phyloP scores from a whole-genome alignment of 2,329 filamentous ascomycete species.

The Hypoxylon sp. region DNA sequence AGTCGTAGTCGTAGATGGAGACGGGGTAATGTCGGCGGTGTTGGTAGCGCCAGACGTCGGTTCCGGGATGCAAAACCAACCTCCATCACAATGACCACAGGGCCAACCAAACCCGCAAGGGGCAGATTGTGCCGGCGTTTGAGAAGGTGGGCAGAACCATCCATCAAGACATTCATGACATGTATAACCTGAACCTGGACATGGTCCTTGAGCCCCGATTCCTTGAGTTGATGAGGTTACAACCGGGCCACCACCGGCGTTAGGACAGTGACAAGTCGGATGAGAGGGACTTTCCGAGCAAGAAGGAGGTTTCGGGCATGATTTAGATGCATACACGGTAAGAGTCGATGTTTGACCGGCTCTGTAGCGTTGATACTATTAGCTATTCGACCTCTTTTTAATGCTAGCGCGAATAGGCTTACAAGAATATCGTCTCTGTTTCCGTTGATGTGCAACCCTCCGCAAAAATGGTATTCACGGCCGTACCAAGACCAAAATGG shows the following conservation, averaged over 20 bases:
- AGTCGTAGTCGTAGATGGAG: constrained; percentile 3
- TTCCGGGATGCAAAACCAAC: constrained; percentile 50
- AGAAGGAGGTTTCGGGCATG: constrained; percentile 24
- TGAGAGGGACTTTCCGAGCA: constrained; percentile 34
- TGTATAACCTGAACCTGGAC: constrained; percentile 49
- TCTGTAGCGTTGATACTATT: constrained; percentile 5
- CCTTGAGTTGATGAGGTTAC: constrained; percentile 22
- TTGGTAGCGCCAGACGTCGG: constrained; percentile 31
- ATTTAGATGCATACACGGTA: constrained; percentile 19
- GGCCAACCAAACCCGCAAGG: constrained; percentile 51
- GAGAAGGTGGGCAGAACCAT: constrained; percentile 50
- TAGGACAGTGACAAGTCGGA: constrained; percentile 36
- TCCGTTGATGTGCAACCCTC: constrained; percentile 10
- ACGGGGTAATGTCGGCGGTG: constrained; percentile 17
- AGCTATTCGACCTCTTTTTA: too few relatives aligned
- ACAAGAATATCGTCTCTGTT: constrained; percentile 26
- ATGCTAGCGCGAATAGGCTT: too few relatives aligned
- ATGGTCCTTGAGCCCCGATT: constrained; percentile 43
- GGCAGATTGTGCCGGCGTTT: constrained; percentile 47
- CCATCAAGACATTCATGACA: constrained; percentile 49
- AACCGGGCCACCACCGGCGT: constrained; percentile 8
- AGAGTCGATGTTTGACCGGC: constrained; percentile 31
- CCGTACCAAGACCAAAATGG: too few relatives aligned
- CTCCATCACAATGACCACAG: constrained; percentile 48
- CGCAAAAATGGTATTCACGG: constrained; percentile 4